A percentile compares a stretch with the other conserved stretches of the same genome.
These are phyloP conservation scores for Calonectria pseudoturangicola DNA, from an alignment of 2,329 filamentous ascomycete genomes.

Conservation along the genomic window DNA sequence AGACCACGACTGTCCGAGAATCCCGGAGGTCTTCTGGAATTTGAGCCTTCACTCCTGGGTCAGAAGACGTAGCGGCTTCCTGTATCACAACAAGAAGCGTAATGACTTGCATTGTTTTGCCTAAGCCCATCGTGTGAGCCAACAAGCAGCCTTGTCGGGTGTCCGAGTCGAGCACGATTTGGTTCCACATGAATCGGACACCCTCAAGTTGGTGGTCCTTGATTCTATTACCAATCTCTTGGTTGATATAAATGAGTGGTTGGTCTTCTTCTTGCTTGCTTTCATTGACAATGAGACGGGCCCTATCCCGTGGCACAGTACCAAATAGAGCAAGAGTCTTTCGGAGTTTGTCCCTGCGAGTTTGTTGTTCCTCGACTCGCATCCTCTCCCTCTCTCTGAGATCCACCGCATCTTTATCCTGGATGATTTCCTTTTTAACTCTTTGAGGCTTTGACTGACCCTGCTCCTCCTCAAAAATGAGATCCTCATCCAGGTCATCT, in stretches of 20 bases:
- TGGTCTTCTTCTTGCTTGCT: slow-evolving; percentile 76
- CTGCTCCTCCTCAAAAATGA: slow-evolving; percentile 37
- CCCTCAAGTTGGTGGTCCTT: slow-evolving; percentile 89
- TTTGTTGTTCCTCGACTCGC: slow-evolving; percentile 73
- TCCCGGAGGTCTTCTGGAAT: slow-evolving; percentile 79
- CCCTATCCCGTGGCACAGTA: slow-evolving; percentile 65
- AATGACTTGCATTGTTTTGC: slow-evolving; percentile 94
- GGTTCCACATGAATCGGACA: slow-evolving; percentile 92
- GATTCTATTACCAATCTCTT: slow-evolving; percentile 77
- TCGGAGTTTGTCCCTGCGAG: slow-evolving; percentile 69
- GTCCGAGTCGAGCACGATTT: slow-evolving; percentile 78
- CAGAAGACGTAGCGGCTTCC: slow-evolving; percentile 76
- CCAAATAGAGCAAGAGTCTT: slow-evolving; percentile 66
- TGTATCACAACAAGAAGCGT: slow-evolving; percentile 86
- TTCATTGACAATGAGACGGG: slow-evolving; percentile 79
- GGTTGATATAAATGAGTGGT: slow-evolving; percentile 78
- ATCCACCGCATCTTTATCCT: slow-evolving; percentile 64
- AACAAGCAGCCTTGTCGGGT: slow-evolving; percentile 84
- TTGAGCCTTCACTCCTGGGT: slow-evolving; percentile 76
- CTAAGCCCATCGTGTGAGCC: slow-evolving; percentile 93
- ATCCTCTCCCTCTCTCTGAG: slow-evolving; percentile 73
- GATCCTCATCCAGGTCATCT: slow-evolving; percentile 42
- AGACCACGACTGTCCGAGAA: slow-evolving; percentile 82
- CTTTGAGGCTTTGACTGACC: slow-evolving; percentile 49
- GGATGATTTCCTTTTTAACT: slow-evolving; percentile 58